phyloP scores from a whole-genome alignment of 805 yeast genomes.

The Dipodascus albidus region DNA sequence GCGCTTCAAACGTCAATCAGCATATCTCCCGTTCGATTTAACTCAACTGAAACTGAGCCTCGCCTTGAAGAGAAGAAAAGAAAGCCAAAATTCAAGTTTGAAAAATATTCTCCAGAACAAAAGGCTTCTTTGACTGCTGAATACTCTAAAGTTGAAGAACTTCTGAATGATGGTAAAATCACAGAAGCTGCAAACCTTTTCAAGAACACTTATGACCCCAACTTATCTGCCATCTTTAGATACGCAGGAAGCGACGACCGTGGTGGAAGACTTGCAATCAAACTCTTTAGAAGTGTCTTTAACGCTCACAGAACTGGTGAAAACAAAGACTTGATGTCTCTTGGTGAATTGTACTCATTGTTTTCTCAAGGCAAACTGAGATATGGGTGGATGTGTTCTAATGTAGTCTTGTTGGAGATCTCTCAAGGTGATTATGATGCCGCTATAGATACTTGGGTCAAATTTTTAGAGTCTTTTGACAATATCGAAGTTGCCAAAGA shows the following conservation, averaged over 20 bases:
- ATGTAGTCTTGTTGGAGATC: conserved; percentile 16
- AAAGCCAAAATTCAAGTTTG: neutral
- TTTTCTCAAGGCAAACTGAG: conserved; percentile 8
- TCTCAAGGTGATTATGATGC: conserved; percentile 14
- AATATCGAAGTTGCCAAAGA: conserved; percentile 10
- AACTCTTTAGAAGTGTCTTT: conserved; percentile 1
- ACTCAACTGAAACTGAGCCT: no score
- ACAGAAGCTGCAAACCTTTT: conserved; percentile 4
- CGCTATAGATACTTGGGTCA: conserved; percentile 25
- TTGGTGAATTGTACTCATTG: conserved; percentile 6
- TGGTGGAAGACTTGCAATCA: neutral
- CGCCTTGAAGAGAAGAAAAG: neutral
- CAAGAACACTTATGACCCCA: neutral
- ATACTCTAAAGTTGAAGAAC: neutral
- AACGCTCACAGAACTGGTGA: neutral
- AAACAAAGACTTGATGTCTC: neutral
- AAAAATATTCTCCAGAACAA: neutral
- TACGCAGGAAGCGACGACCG: neutral
- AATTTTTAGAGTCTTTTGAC: conserved; percentile 21
- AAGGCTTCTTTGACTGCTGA: neutral
- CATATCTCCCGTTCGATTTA: neutral
- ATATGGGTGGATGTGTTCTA: conserved; percentile 17
- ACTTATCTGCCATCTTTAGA: neutral
- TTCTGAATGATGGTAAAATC: neutral
- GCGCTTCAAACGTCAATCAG: neutral